Conservation (phyloP, 176 grass and related monocot genomes). For the Avena insularis region DNA sequence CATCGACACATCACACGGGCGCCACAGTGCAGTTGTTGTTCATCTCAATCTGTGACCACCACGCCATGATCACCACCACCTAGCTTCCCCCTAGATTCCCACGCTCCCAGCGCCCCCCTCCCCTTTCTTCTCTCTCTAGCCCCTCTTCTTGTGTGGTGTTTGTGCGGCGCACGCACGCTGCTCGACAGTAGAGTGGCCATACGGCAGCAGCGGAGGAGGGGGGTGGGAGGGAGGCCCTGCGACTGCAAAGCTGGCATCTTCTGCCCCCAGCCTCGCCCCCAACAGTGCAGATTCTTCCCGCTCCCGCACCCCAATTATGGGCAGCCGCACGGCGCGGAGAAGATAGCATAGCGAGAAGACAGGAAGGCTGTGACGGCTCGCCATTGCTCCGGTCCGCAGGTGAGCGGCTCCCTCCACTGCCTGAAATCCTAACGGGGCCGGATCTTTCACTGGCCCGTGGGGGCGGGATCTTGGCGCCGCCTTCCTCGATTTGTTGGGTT, state of each 20-base stretch:
- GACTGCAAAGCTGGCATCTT: slow-evolving; percentile 57
- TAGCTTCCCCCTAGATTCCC: slow-evolving; percentile 41
- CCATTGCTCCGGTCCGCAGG: slow-evolving; percentile 48
- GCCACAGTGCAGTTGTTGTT: slow-evolving; percentile 33
- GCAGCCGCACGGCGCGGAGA: neutral
- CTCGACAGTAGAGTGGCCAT: neutral
- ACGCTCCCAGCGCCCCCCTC: neutral
- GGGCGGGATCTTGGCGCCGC: slow-evolving; percentile 37
- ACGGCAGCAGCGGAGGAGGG: neutral
- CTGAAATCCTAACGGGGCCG: slow-evolving; percentile 9
- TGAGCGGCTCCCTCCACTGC: slow-evolving; percentile 17
- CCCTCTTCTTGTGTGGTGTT: slow-evolving; percentile 12
- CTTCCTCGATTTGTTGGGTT: slow-evolving; percentile 7
- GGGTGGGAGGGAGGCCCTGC: slow-evolving; percentile 13
- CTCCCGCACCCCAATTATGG: slow-evolving; percentile 50
- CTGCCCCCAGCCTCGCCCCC: slow-evolving; percentile 13
- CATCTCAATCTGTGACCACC: slow-evolving; percentile 34
- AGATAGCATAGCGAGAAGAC: neutral
- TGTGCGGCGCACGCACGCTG: slow-evolving; percentile 43
- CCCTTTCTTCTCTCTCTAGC: neutral
- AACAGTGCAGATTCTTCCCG: slow-evolving; percentile 71
- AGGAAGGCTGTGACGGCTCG: neutral
- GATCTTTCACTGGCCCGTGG: slow-evolving; percentile 28
- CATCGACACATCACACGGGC: slow-evolving; percentile 37
- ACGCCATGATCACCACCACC: slow-evolving; percentile 45